Evolutionary conservation across 2,329 filamentous ascomycete genomes (phyloP).

Genomic region (Trichoderma arundinaceum): DNA sequence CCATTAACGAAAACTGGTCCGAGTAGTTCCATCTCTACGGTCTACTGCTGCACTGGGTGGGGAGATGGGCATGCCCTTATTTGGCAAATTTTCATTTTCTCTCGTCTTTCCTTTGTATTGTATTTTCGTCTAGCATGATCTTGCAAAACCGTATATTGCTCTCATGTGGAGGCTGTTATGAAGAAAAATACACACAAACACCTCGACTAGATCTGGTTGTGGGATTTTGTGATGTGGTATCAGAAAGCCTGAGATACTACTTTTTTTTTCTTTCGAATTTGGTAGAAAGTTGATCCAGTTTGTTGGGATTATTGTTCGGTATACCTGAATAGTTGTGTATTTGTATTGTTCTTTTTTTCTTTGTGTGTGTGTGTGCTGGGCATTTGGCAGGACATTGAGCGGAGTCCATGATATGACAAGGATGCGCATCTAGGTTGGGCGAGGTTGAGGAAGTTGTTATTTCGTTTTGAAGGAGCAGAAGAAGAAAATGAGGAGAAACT

Average conservation of each 20-base stretch:
- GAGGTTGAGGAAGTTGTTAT: not conserved
- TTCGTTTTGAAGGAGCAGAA: not conserved
- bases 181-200: slow-evolving; percentile 20
- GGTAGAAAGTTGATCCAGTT: slow-evolving; percentile 21
- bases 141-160: slow-evolving; percentile 30
- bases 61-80: slow-evolving; percentile 27
- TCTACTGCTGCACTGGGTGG: slow-evolving; percentile 7
- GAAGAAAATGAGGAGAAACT: slow-evolving; percentile 14
- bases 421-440: slow-evolving; percentile 14
- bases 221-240: slow-evolving; percentile 31
- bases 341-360: slow-evolving; percentile 14
- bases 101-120: slow-evolving; percentile 28
- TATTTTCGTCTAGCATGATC: slow-evolving; percentile 32
- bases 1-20: slow-evolving; percentile 8
- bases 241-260: slow-evolving; percentile 14
- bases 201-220: slow-evolving; percentile 29
- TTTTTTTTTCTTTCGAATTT: slow-evolving; percentile 8
- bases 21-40: slow-evolving; percentile 7
- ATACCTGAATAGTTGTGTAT: slow-evolving; percentile 30
- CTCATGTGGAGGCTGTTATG: slow-evolving; percentile 31
- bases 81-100: slow-evolving; percentile 28
- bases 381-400: slow-evolving; percentile 29
- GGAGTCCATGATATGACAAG: slow-evolving; percentile 26
- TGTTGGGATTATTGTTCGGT: slow-evolving; percentile 29
- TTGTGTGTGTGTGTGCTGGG: not conserved